Evolutionary conservation across 108 stramenopile species (phyloP).

Genomic region (Phaeodactylum tricornutum): DNA sequence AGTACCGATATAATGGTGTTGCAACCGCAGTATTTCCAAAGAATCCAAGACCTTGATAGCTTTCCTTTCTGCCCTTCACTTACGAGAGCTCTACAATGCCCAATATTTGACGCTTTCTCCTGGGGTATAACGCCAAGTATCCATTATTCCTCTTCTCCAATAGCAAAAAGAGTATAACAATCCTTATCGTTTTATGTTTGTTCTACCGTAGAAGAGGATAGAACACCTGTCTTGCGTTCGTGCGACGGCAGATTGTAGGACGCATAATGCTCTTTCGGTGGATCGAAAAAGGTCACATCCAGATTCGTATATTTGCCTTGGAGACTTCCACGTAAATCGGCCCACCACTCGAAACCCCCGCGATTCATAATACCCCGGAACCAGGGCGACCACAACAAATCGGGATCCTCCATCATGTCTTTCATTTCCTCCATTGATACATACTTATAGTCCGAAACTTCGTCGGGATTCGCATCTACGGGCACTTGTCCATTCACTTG

Average conservation of each 20-base stretch:
- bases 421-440: conserved; percentile 55
- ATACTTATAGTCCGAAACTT: conserved; percentile 77
- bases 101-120: too few species aligned
- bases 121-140: too few species aligned
- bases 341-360: conserved; percentile 47
- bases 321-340: conserved; percentile 24
- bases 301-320: conserved; percentile 25
- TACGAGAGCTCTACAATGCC: too few species aligned
- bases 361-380: conserved; percentile 76
- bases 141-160: too few species aligned
- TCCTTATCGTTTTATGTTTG: neutral
- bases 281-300: conserved; percentile 30
- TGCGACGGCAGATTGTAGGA: conserved; percentile 25
- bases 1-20: too few species aligned
- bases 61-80: too few species aligned
- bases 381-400: conserved; percentile 84
- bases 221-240: conserved; percentile 23
- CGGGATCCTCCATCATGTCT: conserved; percentile 56
- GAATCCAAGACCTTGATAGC: too few species aligned
- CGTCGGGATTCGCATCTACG: conserved; percentile 81
- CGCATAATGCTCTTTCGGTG: conserved; percentile 25
- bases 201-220: conserved; percentile 1
- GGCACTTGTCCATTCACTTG: conserved; percentile 42
- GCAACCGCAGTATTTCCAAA: too few species aligned
- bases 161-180: too few species aligned